Evolutionary conservation across 306 rosid species (phyloP).

Genomic region (Quercus aquifolioides): DNA sequence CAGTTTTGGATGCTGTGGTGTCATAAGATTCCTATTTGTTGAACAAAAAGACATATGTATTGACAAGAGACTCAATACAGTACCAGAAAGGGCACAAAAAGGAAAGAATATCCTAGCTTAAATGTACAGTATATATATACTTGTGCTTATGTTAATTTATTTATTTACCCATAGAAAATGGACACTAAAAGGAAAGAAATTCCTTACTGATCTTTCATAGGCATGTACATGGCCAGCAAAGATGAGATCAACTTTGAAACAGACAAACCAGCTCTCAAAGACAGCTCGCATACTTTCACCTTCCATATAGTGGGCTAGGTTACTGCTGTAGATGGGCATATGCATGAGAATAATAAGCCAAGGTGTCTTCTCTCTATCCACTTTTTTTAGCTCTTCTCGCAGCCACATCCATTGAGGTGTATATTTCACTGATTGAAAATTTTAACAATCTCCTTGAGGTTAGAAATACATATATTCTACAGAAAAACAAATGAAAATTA

Average conservation of each 20-base stretch:
- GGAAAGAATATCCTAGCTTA: not conserved
- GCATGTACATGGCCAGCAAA: conserved; percentile 99
- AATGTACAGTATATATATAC: not conserved
- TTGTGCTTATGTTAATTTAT: not conserved
- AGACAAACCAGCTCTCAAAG: conserved; percentile 81
- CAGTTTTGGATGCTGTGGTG: not conserved
- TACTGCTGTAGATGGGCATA: conserved; percentile 77
- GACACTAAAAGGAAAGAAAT: conserved; percentile 3
- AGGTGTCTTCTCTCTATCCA: conserved; percentile 89
- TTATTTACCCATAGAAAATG: not conserved
- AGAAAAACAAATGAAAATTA: not conserved
- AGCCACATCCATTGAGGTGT: conserved; percentile 85
- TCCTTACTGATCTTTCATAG: conserved; percentile 92
- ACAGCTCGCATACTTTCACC: conserved; percentile 92
- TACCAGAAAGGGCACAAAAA: not conserved
- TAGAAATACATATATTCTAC: not conserved
- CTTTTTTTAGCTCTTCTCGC: conserved; percentile 54
- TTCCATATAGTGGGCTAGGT: conserved; percentile 82
- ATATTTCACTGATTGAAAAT: conserved; percentile 61
- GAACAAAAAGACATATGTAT: not conserved
- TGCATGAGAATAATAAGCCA: conserved; percentile 98
- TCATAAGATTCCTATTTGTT: not conserved
- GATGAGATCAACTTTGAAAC: conserved; percentile 70
- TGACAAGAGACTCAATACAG: not conserved
- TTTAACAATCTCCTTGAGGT: not conserved